These are phyloP conservation scores for Samsoniella hepiali DNA, from an alignment of 2,329 filamentous ascomycete species.

Conservation along the genomic window DNA sequence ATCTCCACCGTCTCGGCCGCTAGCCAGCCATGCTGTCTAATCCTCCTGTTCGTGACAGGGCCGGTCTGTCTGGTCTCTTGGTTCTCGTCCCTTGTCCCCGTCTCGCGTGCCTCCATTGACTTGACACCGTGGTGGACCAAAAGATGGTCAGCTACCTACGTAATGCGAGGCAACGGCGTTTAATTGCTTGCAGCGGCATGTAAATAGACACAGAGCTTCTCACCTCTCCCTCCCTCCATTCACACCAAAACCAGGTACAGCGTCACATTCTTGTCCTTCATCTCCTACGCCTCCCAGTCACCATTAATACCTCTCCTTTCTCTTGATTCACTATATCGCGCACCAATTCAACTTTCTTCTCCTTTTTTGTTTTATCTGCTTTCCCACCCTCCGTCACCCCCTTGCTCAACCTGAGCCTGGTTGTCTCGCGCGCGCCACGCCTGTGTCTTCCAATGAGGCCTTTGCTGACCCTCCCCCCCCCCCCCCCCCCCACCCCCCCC, in stretches of 20 bases:
- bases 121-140: not conserved
- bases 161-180: not conserved
- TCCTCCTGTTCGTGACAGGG: not conserved
- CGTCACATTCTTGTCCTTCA: not conserved
- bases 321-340: slow-evolving; percentile 1
- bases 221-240: not conserved
- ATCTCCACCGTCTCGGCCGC: slow-evolving; percentile 24
- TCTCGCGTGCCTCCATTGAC: not conserved
- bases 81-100: not conserved
- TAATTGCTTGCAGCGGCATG: not conserved
- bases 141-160: not conserved
- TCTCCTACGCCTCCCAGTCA: not conserved
- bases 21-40: not conserved
- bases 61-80: not conserved
- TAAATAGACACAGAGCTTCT: not conserved
- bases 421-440: not conserved
- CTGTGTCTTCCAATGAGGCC: slow-evolving; percentile 12
- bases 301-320: not conserved
- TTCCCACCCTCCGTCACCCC: slow-evolving; percentile 1
- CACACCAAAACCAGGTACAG: not conserved
- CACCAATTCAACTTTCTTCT: not conserved
- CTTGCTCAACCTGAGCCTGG: not conserved
- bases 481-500: too few relatives aligned
- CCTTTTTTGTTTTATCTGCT: not conserved
- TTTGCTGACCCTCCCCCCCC: slow-evolving; percentile 14